Conservation (phyloP, 495 filamentous ascomycete genomes). For the Glutinoglossum americanum region DNA sequence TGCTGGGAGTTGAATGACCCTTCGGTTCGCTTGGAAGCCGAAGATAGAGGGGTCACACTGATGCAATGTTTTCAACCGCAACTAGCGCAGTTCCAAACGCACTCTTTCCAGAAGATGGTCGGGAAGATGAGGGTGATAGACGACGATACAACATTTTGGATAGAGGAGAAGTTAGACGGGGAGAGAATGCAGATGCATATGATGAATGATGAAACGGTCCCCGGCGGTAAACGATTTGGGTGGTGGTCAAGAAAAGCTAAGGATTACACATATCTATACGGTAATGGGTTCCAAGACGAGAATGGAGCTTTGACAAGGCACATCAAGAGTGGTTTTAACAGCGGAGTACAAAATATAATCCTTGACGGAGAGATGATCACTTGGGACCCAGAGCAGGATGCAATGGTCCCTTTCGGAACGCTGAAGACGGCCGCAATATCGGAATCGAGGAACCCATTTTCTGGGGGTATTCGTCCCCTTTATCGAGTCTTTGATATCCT, state of each 20-base stretch:
- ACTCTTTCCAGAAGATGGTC: slow-evolving; percentile 67
- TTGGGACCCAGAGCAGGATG: slow-evolving; percentile 79
- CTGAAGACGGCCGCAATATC: slow-evolving; percentile 79
- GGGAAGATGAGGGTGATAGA: slow-evolving; percentile 44
- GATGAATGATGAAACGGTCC: slow-evolving; percentile 40
- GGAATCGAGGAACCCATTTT: slow-evolving; percentile 56
- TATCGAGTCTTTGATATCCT: slow-evolving; percentile 80
- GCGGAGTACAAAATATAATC: slow-evolving; percentile 64
- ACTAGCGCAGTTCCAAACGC: slow-evolving; percentile 85
- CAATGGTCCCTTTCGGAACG: slow-evolving; percentile 74
- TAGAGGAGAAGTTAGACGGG: slow-evolving; percentile 94
- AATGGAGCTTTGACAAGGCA: slow-evolving; percentile 63
- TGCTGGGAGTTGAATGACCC: slow-evolving; percentile 89
- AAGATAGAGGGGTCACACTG: slow-evolving; percentile 51
- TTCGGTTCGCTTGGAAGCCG: slow-evolving; percentile 46
- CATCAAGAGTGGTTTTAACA: slow-evolving; percentile 54
- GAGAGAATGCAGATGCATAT: slow-evolving; percentile 97
- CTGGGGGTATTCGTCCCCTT: slow-evolving; percentile 54
- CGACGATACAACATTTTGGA: slow-evolving; percentile 67
- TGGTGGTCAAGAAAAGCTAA: slow-evolving; percentile 97
- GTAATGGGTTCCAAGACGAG: slow-evolving; percentile 50
- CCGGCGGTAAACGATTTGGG: slow-evolving; percentile 51
- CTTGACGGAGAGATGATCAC: slow-evolving; percentile 97
- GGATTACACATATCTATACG: slow-evolving; percentile 91
- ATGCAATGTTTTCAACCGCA: slow-evolving; percentile 98